Base-by-base conservation (phyloP, 2,329 filamentous ascomycete genomes). In the Samsoniella hepiali region DNA sequence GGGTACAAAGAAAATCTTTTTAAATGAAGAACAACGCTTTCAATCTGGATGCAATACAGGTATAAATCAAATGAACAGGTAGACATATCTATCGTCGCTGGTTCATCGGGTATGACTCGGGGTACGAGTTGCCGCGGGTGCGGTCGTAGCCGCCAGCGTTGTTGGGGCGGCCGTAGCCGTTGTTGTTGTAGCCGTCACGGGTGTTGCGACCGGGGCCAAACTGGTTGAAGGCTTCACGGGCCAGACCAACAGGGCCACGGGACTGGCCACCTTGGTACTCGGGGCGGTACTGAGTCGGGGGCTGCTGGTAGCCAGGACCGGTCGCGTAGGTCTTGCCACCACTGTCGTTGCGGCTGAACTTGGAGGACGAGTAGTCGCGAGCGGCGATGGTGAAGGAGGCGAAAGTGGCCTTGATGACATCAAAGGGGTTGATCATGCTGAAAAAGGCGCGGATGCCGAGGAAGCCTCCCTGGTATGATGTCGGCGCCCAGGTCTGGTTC, bases 401-500 rank as follows among this genome's bases (percentile, higher is more conserved):
- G 50, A 63, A 50, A 2, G 61, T 60, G 22, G 55, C 63, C 57
- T 60, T 64, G 57, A 60, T 31, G n/a, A 58, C 58, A 29, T 69
- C 65, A 22, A 62, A 62, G 13, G 61, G 66, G 58, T 64, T 62
- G 17, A 64, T 10, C 63, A 66, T 56, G 44, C 54, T 58, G 22
- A 60, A 22, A 13, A 67, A 65, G 11, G 69, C 69, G 42, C 63
- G 62, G 34, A 65, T 45, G 0, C 69, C 70, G 9, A 67, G 62
- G 2, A 63, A 40, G 17, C 70, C 70, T 44, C 69, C 68, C 29
- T 70, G 66, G 47, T 69, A 71, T 8, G 64, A 65, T 42, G 63
- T 67, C 7, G 65, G 66, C 10, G 51, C 62, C 55, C 65, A 65
- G 13, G 63, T 61, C 6, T 55, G 51, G 13, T 57, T 58, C n/a